Evolutionary conservation across 805 yeast species (phyloP), one percentile per base, ranked within the genome.

Genomic region (Ogataea methanolica): DNA sequence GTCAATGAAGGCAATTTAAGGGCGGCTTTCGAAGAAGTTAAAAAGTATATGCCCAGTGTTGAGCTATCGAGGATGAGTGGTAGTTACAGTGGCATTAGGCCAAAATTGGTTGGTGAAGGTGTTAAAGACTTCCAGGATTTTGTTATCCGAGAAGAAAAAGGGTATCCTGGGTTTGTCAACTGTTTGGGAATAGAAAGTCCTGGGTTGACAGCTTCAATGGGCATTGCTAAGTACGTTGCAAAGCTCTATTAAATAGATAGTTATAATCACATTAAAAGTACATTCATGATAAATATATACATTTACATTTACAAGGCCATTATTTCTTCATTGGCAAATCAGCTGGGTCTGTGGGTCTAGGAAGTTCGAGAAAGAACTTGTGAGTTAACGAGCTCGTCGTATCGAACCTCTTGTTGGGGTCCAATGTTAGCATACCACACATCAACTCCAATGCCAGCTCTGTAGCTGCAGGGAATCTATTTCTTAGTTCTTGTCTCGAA

Each of bases 181-280:
- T 69, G 88, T 45, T 59, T 89, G 39, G 95, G 92, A 1, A 89
- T 90, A 14, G 97, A 90, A 62, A 85, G 94, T 58, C 97, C 97
- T 0, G 97, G 97, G 0, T 70, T 90, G 48, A 90, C 97, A 2
- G 68, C 94, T 0, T 72, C 90, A 4, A 70, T 88, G 81, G 96
- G 92, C 0, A 88, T 90, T 48, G 96, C 82, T 0, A 85, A 83
- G 58, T 75, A 85, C 57, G 96, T 90, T 7, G 53, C 57, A 34
- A 59, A 62, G 22, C 55, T 69, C 4, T 33, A 38, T 19, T 42
- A 41, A 4, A 33, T 14, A 37, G 7, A 22, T 17, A 14, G 15
- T 17, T 22, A 33, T 29, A 36, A 9, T 16, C 9, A n/a, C 6
- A 37, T 36, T 14, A 22, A 9, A 17, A 19, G 17, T 38, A 36